These are phyloP conservation scores for Moringa oleifera DNA, from an alignment of 345 rosid species.

Conservation along the genomic window DNA sequence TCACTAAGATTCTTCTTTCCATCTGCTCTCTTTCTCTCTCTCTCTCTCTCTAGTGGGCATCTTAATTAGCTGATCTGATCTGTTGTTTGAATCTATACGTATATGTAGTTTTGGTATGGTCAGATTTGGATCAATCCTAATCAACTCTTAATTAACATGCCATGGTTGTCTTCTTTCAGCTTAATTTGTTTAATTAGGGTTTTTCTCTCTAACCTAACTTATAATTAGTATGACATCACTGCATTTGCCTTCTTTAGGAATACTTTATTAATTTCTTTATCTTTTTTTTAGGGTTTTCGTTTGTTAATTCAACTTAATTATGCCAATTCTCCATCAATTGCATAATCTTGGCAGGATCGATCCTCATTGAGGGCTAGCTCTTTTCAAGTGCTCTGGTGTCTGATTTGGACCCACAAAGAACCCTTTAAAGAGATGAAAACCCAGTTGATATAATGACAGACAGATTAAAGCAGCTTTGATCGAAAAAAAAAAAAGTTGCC, in stretches of 20 bases:
- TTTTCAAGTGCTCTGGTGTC: too few relatives aligned
- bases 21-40: too few relatives aligned
- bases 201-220: too few relatives aligned
- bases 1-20: constrained; percentile 13
- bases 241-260: constrained; percentile 11
- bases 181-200: not conserved
- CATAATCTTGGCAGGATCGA: too few relatives aligned
- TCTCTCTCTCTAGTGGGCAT: constrained; percentile 49
- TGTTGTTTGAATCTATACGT: not conserved
- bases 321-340: too few relatives aligned
- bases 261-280: constrained; percentile 7
- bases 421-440: too few relatives aligned
- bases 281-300: not conserved
- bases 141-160: constrained; percentile 2
- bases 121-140: constrained; percentile 6
- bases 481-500: too few relatives aligned
- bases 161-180: constrained; percentile 3
- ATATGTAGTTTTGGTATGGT: constrained; percentile 14
- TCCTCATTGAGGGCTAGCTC: too few relatives aligned
- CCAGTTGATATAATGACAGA: too few relatives aligned
- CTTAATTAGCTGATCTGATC: constrained; percentile 14
- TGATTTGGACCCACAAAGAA: too few relatives aligned
- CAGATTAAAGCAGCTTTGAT: too few relatives aligned
- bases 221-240: too few relatives aligned
- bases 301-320: not conserved